Percentiles rank a stretch among this genome's conserved stretches.
Evolutionary conservation across 164 flowering plant genomes (phyloP).

Genomic region (Chloranthus sessilifolius): DNA sequence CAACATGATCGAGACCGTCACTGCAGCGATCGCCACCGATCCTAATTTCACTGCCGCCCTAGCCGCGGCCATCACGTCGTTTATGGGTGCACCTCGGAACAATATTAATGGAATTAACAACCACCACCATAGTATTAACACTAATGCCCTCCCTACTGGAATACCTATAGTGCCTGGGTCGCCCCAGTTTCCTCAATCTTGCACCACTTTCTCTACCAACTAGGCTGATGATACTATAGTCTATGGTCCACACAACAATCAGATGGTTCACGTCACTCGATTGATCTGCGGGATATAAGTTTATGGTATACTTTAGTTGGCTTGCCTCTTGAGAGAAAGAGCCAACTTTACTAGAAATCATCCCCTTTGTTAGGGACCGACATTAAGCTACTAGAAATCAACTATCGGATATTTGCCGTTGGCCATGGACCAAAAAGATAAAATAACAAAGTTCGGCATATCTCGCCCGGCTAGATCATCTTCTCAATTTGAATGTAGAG

Average conservation of each 20-base stretch:
- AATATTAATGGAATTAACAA: neutral
- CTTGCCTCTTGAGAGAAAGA: neutral
- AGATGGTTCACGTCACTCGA: too few species aligned
- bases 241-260: too few species aligned
- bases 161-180: constrained; percentile 20
- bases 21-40: constrained; percentile 44
- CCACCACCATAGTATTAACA: neutral
- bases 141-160: neutral
- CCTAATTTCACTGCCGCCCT: constrained; percentile 53
- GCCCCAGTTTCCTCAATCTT: constrained; percentile 44
- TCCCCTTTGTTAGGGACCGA: neutral
- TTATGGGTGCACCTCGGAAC: constrained; percentile 26
- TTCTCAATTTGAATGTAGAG: too few species aligned
- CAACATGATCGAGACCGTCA: constrained; percentile 32
- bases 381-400: neutral
- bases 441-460: too few species aligned
- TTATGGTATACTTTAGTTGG: neutral
- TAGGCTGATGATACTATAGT: too few species aligned
- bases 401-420: too few species aligned
- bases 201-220: constrained; percentile 45
- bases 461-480: too few species aligned
- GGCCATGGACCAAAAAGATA: neutral
- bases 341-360: neutral
- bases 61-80: constrained; percentile 36
- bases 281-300: neutral